Evolutionary conservation across 1,284 basidiomycete genomes (phyloP).

Genomic region (Cryptococcus jaspeensis): DNA sequence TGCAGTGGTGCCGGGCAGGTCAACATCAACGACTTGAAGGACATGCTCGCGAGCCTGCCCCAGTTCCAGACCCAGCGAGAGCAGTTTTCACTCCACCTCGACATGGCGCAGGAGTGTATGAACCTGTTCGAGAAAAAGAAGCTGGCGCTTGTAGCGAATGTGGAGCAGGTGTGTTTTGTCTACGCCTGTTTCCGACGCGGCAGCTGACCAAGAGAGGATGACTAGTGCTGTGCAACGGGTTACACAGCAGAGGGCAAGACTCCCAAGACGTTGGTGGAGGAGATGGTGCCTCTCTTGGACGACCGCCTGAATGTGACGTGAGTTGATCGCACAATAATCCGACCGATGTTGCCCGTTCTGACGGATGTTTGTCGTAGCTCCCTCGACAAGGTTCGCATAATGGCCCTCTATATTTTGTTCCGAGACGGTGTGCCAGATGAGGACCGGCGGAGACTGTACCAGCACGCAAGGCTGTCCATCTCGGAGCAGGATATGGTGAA

Average conservation of each 20-base stretch:
- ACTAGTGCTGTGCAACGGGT: constrained; percentile 85
- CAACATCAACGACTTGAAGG: constrained; percentile 95
- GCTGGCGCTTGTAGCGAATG: constrained; percentile 77
- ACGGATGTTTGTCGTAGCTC: constrained; percentile 58
- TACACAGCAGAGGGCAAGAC: constrained; percentile 82
- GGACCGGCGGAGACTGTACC: constrained; percentile 88
- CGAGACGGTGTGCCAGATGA: constrained; percentile 98
- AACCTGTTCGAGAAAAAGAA: constrained; percentile 84
- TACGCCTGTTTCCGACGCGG: neutral
- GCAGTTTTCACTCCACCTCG: constrained; percentile 92
- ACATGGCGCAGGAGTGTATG: constrained; percentile 99
- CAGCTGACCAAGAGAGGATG: constrained; percentile 1
- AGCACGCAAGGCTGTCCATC: constrained; percentile 87
- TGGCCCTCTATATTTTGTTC: constrained; percentile 92
- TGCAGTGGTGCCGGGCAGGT: constrained; percentile 64
- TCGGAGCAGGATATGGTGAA: constrained; percentile 94
- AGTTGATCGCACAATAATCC: constrained; percentile 30
- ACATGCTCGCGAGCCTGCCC: constrained; percentile 93
- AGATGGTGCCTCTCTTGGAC: constrained; percentile 96
- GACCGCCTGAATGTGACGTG: constrained; percentile 72
- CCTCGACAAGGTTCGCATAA: constrained; percentile 90
- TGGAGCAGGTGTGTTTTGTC: constrained; percentile 74
- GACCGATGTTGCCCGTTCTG: neutral
- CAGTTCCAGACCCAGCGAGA: constrained; percentile 96
- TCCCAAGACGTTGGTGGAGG: constrained; percentile 90